Evolutionary conservation across 257 asterid genomes (phyloP), one percentile per base, ranked within the genome.

Genomic region (Forsythia suspensa): DNA sequence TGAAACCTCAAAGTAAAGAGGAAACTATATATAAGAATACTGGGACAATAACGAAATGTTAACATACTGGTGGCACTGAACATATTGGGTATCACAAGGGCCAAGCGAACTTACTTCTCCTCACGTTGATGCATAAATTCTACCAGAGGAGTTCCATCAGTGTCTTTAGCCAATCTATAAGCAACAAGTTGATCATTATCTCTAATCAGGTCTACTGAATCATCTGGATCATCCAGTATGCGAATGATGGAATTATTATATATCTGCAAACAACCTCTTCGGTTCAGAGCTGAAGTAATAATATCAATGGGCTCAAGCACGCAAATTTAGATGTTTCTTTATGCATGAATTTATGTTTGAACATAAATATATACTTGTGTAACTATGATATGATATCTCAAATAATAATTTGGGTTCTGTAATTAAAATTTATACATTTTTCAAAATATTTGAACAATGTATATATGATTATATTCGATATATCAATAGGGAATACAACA

Each of bases 171-270:
- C 85, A 92, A 72, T 82, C 87, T 87, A 87, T 92, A 90, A 41
- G 94, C 96, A 48, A 90, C 91, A 76, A 92, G 87, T 69, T 8
- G 55, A 83, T 88, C 94, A 38, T 41, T 8, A 79, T 89, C 94
- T 84, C 92, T 88, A 34, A 92, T 88, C 24, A 83, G 84, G 74
- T 88, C 94, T 7, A 92, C 10, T 29, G 87, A 82, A 77, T 74
- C 97, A 84, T 24, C 73, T 21, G 85, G 89, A 40, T 81, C 83
- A 1, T 89, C 90, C 83, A 90, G 80, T 52, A 73, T 16, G 42
- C 77, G 85, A 34, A 89, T 18, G 82, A 92, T 83, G 71, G 78
- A 21, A 78, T 77, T 70, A 46, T 84, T 77, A 85, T 0, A 92
- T 73, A 90, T 79, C 97, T 92, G 93, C 84, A 81, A 34, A 82